A percentile compares a stretch with the other conserved stretches of the same genome.
Evolutionary conservation across 2,329 filamentous ascomycete species (phyloP).

Genomic region (Paecilomyces formosus): DNA sequence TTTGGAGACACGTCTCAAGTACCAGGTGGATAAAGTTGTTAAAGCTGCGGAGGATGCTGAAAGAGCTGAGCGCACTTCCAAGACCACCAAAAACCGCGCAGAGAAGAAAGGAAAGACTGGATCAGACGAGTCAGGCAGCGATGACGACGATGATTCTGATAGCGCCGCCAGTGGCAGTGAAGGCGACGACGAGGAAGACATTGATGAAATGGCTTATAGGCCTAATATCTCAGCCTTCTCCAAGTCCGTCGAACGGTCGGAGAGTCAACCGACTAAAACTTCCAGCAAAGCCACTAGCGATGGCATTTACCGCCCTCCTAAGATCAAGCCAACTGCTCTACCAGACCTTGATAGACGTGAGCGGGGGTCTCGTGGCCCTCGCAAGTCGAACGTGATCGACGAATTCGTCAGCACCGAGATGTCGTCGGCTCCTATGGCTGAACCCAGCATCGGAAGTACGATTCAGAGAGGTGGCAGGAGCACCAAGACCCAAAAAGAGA

Average conservation of each 20-base stretch:
- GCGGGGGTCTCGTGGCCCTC: constrained; percentile 53
- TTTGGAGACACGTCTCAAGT: constrained; percentile 81
- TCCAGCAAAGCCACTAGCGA: constrained; percentile 34
- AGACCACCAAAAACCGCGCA: constrained; percentile 21
- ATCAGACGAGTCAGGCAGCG: constrained; percentile 16
- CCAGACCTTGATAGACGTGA: constrained; percentile 55
- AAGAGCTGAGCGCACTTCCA: constrained; percentile 17
- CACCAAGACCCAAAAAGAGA: constrained; percentile 68
- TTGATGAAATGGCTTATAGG: constrained; percentile 56
- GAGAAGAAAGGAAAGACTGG: constrained; percentile 17
- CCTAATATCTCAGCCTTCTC: constrained; percentile 49
- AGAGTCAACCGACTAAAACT: constrained; percentile 14
- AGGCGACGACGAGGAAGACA: constrained; percentile 34
- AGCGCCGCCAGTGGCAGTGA: constrained; percentile 6
- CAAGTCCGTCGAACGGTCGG: constrained; percentile 28
- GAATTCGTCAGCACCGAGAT: constrained; percentile 86
- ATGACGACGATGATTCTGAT: constrained; percentile 15
- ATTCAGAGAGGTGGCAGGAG: constrained; percentile 72
- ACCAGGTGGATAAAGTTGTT: constrained; percentile 92
- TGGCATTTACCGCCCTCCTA: constrained; percentile 82
- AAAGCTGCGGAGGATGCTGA: constrained; percentile 62
- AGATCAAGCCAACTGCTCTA: constrained; percentile 80
- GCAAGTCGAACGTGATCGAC: constrained; percentile 78
- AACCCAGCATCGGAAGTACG: constrained; percentile 87
- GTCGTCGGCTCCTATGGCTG: constrained; percentile 68